Base-by-base conservation (phyloP, 108 stramenopile species). In the Nitzschia sp. region DNA sequence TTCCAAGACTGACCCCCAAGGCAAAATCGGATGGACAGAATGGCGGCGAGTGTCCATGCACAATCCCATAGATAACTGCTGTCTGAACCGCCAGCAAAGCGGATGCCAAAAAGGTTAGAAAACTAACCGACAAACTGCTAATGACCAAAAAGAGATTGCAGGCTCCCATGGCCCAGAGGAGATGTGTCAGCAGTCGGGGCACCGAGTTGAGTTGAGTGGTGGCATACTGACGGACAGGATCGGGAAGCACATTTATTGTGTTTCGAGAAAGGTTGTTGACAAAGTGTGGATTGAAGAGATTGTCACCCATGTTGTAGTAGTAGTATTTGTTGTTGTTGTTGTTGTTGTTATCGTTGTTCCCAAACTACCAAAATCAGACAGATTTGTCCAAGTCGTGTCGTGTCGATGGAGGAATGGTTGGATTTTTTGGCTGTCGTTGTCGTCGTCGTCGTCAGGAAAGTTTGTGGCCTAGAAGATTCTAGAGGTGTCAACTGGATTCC, bases 1-100 rank as follows among this genome's bases (percentile, higher is more conserved):
- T 67, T 43, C 81, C 81, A 51, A 78, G 41, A 26, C 67, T 65
- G 14, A 78, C 51, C 1, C 81, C 81, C 41, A 82, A 12, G 48
- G 70, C 78, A 40, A 82, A 82, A 26, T 77, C 76, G 34, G 72
- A 70, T 20, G 81, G 81, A 29, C 57, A 19, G 24, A 82, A 69
- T 14, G 54, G 64, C 46, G 55, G 41, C 25, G 15, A 6, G 66
- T 69, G 44, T 71, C 26, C 22, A 39, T 48, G 46, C 14, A 48
- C 46, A 2, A 17, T 48, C n/a, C 14, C n/a, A 48, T 48, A 59
- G 21, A 71, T 56, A 2, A 48, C 39, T 22, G 43, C 44, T 29
- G 41, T 75, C 25, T 77, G 72, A 26, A 60, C 46, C 8, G 21
- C n/a, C 53, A 82, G 52, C 10, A 82, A 38, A 7, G 67, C 43